These are phyloP conservation scores for Viola pubescens DNA, from an alignment of 441 rosid genomes.

Conservation along the genomic window DNA sequence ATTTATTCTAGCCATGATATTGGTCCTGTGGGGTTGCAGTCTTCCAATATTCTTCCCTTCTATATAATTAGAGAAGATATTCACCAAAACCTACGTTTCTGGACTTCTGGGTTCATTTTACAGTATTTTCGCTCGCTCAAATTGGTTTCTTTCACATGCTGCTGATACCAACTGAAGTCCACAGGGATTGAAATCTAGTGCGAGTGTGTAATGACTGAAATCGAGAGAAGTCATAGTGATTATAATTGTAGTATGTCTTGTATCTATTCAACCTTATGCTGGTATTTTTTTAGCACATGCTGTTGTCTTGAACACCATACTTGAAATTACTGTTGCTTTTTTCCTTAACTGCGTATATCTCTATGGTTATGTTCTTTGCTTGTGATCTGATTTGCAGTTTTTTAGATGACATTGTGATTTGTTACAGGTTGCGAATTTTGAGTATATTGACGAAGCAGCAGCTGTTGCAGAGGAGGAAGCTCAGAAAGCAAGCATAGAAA, in stretches of 20 bases:
- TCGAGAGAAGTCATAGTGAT: background rate
- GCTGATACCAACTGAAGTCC: too few relatives aligned
- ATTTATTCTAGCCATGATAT: slow-evolving; percentile 1
- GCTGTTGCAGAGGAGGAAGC: slow-evolving; percentile 62
- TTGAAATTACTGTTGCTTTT: background rate
- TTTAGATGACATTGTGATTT: slow-evolving; percentile 11
- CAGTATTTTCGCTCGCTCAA: background rate
- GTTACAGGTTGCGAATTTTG: slow-evolving; percentile 90
- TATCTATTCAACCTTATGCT: too few relatives aligned
- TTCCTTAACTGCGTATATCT: background rate
- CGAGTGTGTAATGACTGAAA: background rate
- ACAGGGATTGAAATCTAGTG: too few relatives aligned
- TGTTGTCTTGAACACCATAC: background rate
- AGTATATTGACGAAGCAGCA: slow-evolving; percentile 82
- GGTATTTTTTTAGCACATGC: too few relatives aligned
- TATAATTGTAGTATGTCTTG: too few relatives aligned
- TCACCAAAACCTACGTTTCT: background rate
- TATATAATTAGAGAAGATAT: background rate
- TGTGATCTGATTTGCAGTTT: slow-evolving; percentile 11
- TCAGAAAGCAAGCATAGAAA: slow-evolving; percentile 51
- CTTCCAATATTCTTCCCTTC: background rate
- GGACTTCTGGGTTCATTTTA: background rate
- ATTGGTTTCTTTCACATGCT: too few relatives aligned
- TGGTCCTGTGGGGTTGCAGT: background rate
- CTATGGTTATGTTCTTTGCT: background rate